These are phyloP conservation scores for Wakefieldia striispora DNA, from an alignment of 768 basidiomycete genomes.

Conservation along the genomic window DNA sequence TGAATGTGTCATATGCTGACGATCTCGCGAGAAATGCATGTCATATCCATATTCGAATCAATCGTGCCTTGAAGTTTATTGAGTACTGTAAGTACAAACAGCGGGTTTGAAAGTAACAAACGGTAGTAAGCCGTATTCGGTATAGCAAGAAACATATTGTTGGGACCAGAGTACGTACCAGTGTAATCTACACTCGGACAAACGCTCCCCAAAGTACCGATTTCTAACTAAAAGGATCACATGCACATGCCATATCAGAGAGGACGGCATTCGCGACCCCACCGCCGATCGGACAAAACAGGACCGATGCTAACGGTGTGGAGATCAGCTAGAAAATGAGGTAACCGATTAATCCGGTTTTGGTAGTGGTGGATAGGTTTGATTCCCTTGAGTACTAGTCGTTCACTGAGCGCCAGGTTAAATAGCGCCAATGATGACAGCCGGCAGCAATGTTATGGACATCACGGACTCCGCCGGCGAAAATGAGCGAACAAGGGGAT, in stretches of 20 bases:
- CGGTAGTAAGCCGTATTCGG: not conserved
- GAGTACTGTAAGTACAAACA: not conserved
- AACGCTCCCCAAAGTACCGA: not conserved
- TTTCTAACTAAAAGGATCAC: not conserved
- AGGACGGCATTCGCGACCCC: conserved; percentile 4
- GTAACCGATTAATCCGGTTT: conserved; percentile 6
- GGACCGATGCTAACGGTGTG: conserved; percentile 2
- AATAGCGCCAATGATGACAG: too few relatives aligned
- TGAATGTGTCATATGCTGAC: conserved; percentile 1
- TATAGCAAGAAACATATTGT: not conserved
- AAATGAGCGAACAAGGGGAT: too few relatives aligned
- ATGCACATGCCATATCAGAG: not conserved
- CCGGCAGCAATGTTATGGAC: too few relatives aligned
- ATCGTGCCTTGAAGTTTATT: conserved; percentile 4
- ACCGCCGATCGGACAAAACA: conserved; percentile 2
- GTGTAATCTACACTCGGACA: not conserved
- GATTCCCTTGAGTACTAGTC: too few relatives aligned
- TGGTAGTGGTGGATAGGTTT: not conserved
- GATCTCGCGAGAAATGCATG: not conserved
- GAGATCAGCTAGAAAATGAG: not conserved
- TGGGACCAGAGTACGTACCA: too few relatives aligned
- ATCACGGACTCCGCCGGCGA: too few relatives aligned
- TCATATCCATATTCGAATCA: not conserved
- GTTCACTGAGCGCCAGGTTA: too few relatives aligned
- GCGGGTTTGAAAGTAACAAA: not conserved